Evolutionary conservation across 345 rosid genomes (phyloP).

Genomic region (Eucalyptus regnans): DNA sequence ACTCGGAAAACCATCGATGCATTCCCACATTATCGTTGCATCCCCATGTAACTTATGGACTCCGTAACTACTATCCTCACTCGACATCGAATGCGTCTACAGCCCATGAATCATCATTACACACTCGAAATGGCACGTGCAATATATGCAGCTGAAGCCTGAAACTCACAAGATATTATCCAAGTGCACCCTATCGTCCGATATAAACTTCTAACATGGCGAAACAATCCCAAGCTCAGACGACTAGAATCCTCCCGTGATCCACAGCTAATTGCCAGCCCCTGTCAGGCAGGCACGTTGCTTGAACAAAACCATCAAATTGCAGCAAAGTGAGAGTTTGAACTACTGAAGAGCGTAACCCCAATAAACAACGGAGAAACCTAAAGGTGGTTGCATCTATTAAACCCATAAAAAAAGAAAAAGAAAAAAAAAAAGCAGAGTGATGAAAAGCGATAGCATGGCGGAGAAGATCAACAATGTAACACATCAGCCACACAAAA

Average conservation of each 20-base stretch:
- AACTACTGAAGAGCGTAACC: not conserved
- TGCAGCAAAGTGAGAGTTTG: not conserved
- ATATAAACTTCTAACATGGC: not conserved
- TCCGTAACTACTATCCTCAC: not conserved
- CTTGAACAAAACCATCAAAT: not conserved
- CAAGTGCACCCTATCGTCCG: not conserved
- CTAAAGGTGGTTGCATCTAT: not conserved
- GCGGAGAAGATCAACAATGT: not conserved
- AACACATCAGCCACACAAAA: not conserved
- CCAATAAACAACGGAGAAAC: not conserved
- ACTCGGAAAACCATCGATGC: not conserved
- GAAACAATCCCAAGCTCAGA: not conserved
- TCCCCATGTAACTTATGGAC: not conserved
- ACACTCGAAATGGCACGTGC: not conserved
- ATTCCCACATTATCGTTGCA: not conserved
- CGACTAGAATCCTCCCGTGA: not conserved
- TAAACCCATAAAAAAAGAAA: not conserved
- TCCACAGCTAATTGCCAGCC: not conserved
- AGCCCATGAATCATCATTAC: not conserved
- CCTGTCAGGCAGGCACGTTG: not conserved
- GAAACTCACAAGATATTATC: not conserved
- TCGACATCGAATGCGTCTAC: not conserved
- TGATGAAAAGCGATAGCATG: not conserved
- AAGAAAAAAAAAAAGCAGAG: not conserved
- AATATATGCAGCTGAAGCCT: not conserved